phyloP scores from a whole-genome alignment of 1,284 basidiomycete species.

The Amylostereum chailletii region DNA sequence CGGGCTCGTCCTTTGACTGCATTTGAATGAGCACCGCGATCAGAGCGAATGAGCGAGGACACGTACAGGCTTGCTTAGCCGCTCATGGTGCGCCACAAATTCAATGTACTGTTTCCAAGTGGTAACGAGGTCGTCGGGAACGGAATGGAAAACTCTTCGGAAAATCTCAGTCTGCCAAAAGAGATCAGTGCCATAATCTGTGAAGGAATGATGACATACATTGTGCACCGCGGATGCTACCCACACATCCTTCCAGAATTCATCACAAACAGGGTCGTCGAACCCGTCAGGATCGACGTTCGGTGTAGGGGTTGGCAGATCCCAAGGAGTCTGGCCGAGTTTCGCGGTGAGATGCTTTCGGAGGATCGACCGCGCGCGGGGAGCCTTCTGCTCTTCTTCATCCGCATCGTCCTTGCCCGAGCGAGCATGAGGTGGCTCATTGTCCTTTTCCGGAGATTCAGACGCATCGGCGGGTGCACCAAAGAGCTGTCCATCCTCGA shows the following conservation, averaged over 20 bases:
- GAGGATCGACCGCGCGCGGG: conserved; percentile 38
- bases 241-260: conserved; percentile 89
- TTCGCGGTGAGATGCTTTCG: conserved; percentile 51
- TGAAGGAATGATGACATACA: conserved; percentile 37
- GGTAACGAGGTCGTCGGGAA: conserved; percentile 85
- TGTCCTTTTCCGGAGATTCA: conserved; percentile 30
- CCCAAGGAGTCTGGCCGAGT: conserved; percentile 45
- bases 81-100: conserved; percentile 70
- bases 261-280: conserved; percentile 79
- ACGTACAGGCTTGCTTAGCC: conserved; percentile 58
- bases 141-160: conserved; percentile 86
- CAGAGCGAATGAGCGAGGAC: conserved; percentile 7
- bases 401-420: conserved; percentile 36
- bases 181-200: conserved; percentile 9
- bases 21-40: neutral
- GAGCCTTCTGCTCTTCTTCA: conserved; percentile 44
- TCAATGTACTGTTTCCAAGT: conserved; percentile 96
- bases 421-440: conserved; percentile 35
- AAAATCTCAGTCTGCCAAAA: conserved; percentile 78
- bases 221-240: conserved; percentile 78
- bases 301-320: conserved; percentile 60
- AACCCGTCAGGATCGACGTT: conserved; percentile 72
- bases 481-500: conserved; percentile 33
- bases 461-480: conserved; percentile 50
- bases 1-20: conserved; percentile 36